phyloP scores from a whole-genome alignment of 129 eudicot species.

The Gnaphalium uliginosum region DNA sequence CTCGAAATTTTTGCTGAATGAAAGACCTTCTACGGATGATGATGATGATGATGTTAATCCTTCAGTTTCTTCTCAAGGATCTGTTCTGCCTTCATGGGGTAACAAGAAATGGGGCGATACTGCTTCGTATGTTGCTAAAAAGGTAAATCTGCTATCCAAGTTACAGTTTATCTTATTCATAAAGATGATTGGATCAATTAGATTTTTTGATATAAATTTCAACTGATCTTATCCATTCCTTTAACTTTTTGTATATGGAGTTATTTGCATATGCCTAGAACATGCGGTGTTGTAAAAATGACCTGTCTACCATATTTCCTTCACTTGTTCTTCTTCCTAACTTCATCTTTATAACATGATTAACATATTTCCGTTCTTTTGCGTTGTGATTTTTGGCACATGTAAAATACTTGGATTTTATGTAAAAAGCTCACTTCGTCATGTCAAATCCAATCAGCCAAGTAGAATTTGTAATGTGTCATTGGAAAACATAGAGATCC shows the following conservation, averaged over 20 bases:
- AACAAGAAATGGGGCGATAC: slow-evolving; percentile 91
- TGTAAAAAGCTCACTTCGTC: slow-evolving; percentile 6
- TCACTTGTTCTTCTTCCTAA: neutral
- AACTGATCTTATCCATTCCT: neutral
- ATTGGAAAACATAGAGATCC: neutral
- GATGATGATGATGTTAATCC: slow-evolving; percentile 51
- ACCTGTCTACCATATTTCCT: neutral
- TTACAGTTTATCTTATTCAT: neutral
- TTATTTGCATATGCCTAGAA: neutral
- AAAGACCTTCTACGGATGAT: slow-evolving; percentile 39
- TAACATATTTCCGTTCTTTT: neutral
- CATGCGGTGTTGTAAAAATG: neutral
- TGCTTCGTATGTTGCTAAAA: slow-evolving; percentile 64
- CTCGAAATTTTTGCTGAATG: slow-evolving; percentile 36
- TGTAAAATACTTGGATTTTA: slow-evolving; percentile 8
- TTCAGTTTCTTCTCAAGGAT: slow-evolving; percentile 48
- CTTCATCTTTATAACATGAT: neutral
- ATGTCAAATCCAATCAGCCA: neutral
- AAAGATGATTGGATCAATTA: neutral
- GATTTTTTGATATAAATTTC: neutral
- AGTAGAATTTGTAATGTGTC: neutral
- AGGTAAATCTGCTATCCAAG: slow-evolving; percentile 49
- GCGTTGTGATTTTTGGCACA: neutral
- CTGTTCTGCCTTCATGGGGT: slow-evolving; percentile 42
- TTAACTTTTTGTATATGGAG: slow-evolving; percentile 7